phyloP scores from a whole-genome alignment of 108 stramenopile species.

The Epipyxis sp. region DNA sequence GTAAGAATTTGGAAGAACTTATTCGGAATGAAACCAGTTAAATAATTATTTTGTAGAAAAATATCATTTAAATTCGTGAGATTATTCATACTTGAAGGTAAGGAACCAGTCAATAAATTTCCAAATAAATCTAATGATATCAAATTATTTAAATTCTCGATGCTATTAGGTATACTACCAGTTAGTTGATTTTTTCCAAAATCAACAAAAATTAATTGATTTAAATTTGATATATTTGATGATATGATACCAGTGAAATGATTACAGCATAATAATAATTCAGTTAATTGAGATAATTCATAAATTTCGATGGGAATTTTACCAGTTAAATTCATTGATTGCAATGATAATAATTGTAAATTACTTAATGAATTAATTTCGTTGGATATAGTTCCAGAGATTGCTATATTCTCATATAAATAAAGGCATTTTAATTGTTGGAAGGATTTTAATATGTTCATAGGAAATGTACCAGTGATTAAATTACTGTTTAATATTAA shows the following conservation, averaged over 20 bases:
- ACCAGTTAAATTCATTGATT: not conserved
- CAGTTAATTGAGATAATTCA: not conserved
- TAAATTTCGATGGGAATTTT: not conserved
- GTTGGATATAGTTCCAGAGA: not conserved
- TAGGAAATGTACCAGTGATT: no score
- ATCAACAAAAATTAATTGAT: no score
- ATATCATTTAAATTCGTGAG: not conserved
- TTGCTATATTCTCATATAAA: not conserved
- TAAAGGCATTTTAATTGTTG: not conserved
- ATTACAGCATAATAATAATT: no score
- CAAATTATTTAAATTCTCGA: not conserved
- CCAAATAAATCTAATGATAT: not conserved
- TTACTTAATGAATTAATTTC: not conserved
- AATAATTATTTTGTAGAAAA: not conserved
- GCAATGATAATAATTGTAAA: not conserved
- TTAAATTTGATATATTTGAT: no score
- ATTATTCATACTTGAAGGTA: not conserved
- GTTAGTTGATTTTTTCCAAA: not conserved
- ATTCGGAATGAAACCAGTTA: not conserved
- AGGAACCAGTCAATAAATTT: not conserved
- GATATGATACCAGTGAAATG: no score
- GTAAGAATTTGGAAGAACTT: not conserved
- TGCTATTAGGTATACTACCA: not conserved
- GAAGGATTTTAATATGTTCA: no score
- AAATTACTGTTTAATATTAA: no score